Conservation (phyloP, 2,329 filamentous ascomycete species). For the Thielaviopsis ethacetica region DNA sequence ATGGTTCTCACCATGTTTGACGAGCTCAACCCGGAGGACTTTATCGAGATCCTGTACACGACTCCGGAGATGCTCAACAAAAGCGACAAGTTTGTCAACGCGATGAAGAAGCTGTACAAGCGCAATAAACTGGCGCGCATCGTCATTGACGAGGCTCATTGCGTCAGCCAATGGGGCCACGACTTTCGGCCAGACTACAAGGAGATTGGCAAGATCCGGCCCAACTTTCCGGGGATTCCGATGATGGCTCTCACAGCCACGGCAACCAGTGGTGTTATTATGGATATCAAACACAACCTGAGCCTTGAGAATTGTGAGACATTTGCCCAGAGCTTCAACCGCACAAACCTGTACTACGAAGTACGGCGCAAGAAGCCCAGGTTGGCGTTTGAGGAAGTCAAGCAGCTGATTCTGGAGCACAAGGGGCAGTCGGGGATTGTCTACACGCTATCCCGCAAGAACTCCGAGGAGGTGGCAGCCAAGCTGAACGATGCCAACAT, state of each 20-base stretch:
- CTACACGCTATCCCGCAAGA: constrained; percentile 76
- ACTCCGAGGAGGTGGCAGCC: constrained; percentile 63
- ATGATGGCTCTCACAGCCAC: constrained; percentile 93
- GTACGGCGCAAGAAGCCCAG: constrained; percentile 56
- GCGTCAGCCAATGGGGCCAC: constrained; percentile 97
- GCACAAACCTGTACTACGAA: constrained; percentile 86
- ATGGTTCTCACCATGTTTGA: constrained; percentile 50
- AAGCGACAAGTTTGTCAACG: constrained; percentile 50
- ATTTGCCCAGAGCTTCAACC: constrained; percentile 89
- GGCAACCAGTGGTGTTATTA: constrained; percentile 80
- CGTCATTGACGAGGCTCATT: constrained; percentile 98
- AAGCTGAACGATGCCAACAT: constrained; percentile 51
- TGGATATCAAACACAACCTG: constrained; percentile 86
- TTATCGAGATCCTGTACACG: constrained; percentile 78
- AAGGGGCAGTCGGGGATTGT: constrained; percentile 67
- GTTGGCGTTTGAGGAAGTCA: constrained; percentile 31
- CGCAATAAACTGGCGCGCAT: constrained; percentile 66
- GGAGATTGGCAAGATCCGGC: constrained; percentile 56
- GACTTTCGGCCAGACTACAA: constrained; percentile 97
- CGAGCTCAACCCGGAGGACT: constrained; percentile 50
- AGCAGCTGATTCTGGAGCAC: constrained; percentile 49
- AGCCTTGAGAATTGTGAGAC: constrained; percentile 61
- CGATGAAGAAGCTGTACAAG: constrained; percentile 50
- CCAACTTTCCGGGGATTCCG: constrained; percentile 60
- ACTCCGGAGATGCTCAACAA: constrained; percentile 94